Percentiles rank a stretch among this genome's conserved stretches.
These are phyloP conservation scores for Trametes cingulata DNA, from an alignment of 768 basidiomycete genomes.

Conservation along the genomic window DNA sequence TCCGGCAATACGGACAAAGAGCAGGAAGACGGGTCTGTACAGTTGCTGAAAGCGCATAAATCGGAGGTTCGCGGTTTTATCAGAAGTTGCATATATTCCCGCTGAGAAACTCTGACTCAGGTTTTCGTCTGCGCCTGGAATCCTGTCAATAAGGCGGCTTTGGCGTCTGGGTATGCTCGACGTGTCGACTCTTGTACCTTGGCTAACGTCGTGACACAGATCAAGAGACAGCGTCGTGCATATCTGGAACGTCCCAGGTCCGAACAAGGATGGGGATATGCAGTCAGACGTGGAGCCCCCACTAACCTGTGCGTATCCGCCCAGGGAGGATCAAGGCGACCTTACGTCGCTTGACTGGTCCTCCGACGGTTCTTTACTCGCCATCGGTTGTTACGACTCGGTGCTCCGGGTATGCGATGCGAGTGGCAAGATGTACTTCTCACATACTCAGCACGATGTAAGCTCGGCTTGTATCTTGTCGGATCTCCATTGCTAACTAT, in stretches of 20 bases:
- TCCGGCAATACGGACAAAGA: not conserved
- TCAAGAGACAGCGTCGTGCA: slow-evolving; percentile 78
- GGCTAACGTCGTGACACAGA: slow-evolving; percentile 28
- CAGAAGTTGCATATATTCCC: no score
- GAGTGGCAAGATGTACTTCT: slow-evolving; percentile 62
- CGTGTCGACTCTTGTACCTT: not conserved
- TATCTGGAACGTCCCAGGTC: slow-evolving; percentile 63
- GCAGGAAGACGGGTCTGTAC: not conserved
- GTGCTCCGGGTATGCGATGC: slow-evolving; percentile 67
- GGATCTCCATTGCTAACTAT: slow-evolving; percentile 10
- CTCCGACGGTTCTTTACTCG: slow-evolving; percentile 67
- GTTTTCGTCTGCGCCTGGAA: slow-evolving; percentile 85
- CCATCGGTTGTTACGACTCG: slow-evolving; percentile 77
- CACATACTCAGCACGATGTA: slow-evolving; percentile 67
- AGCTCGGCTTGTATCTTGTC: slow-evolving; percentile 11
- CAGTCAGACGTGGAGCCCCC: slow-evolving; percentile 5
- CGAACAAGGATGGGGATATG: slow-evolving; percentile 21
- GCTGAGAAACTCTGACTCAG: slow-evolving; percentile 37
- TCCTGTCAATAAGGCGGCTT: slow-evolving; percentile 54
- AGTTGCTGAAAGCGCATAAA: slow-evolving; percentile 45
- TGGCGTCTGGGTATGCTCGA: slow-evolving; percentile 69
- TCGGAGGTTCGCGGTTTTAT: slow-evolving; percentile 19
- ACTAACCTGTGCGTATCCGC: slow-evolving; percentile 49
- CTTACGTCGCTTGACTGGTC: slow-evolving; percentile 81
- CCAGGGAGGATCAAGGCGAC: slow-evolving; percentile 53